Conservation (phyloP, 441 rosid species). For the Cnidoscolus chayamansa region DNA sequence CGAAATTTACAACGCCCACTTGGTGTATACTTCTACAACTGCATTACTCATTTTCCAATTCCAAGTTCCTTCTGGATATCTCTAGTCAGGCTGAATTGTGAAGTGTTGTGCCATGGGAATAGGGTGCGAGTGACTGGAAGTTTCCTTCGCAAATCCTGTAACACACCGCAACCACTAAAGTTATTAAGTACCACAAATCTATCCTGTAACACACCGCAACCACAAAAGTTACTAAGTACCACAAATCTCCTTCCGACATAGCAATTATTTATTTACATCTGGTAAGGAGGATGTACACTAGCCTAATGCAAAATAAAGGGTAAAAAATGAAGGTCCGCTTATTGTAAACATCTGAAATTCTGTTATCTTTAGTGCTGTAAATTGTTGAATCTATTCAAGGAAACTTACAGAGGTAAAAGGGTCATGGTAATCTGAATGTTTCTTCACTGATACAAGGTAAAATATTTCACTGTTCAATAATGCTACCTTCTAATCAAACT, state of each 20-base stretch:
- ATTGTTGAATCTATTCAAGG: too few relatives aligned
- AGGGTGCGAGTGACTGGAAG: slow-evolving; percentile 92
- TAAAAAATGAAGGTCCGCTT: neutral
- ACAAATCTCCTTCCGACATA: neutral
- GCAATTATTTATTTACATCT: neutral
- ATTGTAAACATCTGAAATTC: too few relatives aligned
- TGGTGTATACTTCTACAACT: neutral
- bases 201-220: slow-evolving; percentile 48
- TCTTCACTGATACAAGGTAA: neutral
- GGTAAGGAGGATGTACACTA: too few relatives aligned
- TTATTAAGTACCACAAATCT: neutral
- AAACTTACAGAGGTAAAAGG: too few relatives aligned
- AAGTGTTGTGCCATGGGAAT: slow-evolving; percentile 92
- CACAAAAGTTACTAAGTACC: neutral
- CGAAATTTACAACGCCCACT: slow-evolving; percentile 12
- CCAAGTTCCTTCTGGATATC: slow-evolving; percentile 90
- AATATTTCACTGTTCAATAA: neutral
- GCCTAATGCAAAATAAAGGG: neutral
- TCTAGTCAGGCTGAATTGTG: slow-evolving; percentile 86
- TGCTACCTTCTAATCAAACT: neutral
- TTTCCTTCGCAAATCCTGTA: slow-evolving; percentile 91
- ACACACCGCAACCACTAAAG: neutral
- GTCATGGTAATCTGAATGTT: too few relatives aligned
- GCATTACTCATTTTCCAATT: slow-evolving; percentile 50
- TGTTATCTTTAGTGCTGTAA: too few relatives aligned